Base-by-base conservation (phyloP, 169 alveolate genomes). In the Plasmodium billcollinsi region DNA sequence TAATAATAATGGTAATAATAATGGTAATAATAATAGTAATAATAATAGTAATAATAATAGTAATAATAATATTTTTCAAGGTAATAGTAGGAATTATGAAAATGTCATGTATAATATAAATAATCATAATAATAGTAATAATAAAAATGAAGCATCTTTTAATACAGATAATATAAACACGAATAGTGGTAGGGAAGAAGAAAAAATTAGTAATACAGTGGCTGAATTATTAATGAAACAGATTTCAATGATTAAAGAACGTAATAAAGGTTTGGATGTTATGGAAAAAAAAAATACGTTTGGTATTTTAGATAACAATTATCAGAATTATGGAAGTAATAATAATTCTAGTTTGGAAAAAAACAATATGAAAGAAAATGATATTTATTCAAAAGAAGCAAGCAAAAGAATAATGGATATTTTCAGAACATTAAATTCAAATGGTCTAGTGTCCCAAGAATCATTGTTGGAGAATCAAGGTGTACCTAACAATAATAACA, bases 141-240 rank as follows among this genome's bases (percentile, higher is more conserved):
- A 66, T 24, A 21, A 12, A 56, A 24, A 20, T 9, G 86, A 54
- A 47, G 18, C 12, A 12, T 43, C 21, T 45, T 56, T 62, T 6
- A 73, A 49, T n/a, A 29, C 52, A 54, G 71, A 54, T 20, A 45
- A 52, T 11, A 33, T 33, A 33, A 49, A 3, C 6, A 18, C 63
- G 2, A 7, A 50, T 43, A 62, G 50, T 5, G 52, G 50, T 21
- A 20, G 52, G 18, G 73, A 61, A 14, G 71, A 74, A 52, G 62
- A 69, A 2, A 52, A 78, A 45, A 52, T 78, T 15, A 78, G 89
- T 45, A 52, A 59, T n/a, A 80, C 90, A 2, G 76, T 80, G 9
- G 90, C 90, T 14, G 85, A 80, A 50, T 56, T 80, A 1, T 18
- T 80, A 15, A 80, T 80, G 71, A 80, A 80, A 49, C 90, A 80